Conservation (phyloP, 1,284 basidiomycete species). For the Somion occarium region DNA sequence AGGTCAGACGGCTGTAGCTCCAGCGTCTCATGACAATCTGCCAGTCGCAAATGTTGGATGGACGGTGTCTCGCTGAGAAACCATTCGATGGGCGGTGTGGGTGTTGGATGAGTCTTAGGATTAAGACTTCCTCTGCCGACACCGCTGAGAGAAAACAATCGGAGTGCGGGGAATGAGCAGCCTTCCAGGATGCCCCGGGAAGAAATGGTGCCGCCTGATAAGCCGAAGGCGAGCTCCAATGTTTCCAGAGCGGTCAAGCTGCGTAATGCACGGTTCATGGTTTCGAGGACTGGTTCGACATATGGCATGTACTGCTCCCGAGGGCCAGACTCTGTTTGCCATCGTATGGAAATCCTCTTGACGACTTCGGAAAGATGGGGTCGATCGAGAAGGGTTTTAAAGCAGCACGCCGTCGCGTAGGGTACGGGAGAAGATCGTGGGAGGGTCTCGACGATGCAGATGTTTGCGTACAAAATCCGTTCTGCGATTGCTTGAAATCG, state of each 20-base stretch:
- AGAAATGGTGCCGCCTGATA: slow-evolving; percentile 22
- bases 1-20: slow-evolving; percentile 36
- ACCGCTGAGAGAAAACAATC: slow-evolving; percentile 46
- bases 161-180: slow-evolving; percentile 32
- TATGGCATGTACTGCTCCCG: slow-evolving; percentile 22
- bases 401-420: slow-evolving; percentile 43
- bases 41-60: slow-evolving; percentile 44
- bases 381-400: slow-evolving; percentile 42
- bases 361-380: slow-evolving; percentile 41
- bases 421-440: slow-evolving; percentile 39
- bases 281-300: slow-evolving; percentile 19
- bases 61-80: slow-evolving; percentile 40
- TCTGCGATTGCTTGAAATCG: slow-evolving; percentile 53
- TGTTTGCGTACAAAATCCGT: slow-evolving; percentile 49
- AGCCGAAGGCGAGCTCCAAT: slow-evolving; percentile 51
- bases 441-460: slow-evolving; percentile 43
- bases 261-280: slow-evolving; percentile 33
- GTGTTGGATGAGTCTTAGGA: slow-evolving; percentile 25
- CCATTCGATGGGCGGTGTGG: slow-evolving; percentile 32
- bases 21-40: slow-evolving; percentile 40
- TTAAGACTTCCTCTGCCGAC: slow-evolving; percentile 36
- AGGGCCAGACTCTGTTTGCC: slow-evolving; percentile 37
- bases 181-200: slow-evolving; percentile 24
- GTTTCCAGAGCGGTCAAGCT: slow-evolving; percentile 41
- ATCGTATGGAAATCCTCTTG: slow-evolving; percentile 46